A percentile compares a stretch with the other conserved stretches of the same genome.
Evolutionary conservation across 192 early-diverging fungal genomes (phyloP).

Genomic region (Allomyces arbusculus): DNA sequence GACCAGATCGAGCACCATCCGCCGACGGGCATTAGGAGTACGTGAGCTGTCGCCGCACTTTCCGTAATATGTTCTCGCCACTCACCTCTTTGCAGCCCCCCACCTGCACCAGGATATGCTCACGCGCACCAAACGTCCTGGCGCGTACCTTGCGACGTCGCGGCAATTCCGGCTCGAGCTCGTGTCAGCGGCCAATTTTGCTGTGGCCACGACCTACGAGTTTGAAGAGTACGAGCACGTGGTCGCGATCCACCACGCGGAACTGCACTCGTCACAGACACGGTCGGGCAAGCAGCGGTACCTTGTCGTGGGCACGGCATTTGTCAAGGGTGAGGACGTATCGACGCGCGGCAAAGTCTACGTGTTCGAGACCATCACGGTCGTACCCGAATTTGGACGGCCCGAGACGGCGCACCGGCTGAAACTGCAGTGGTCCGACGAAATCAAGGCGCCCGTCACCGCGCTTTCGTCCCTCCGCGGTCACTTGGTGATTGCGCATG

Average conservation of each 20-base stretch:
- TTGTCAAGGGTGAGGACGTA: conserved; percentile 77
- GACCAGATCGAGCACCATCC: neutral
- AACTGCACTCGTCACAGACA: conserved; percentile 67
- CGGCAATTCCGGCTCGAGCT: conserved; percentile 56
- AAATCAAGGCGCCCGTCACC: conserved; percentile 72
- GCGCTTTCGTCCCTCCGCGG: conserved; percentile 69
- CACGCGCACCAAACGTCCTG: conserved; percentile 9
- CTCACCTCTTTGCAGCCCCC: too few species aligned
- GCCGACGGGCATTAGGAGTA: neutral
- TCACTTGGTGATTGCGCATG: conserved; percentile 66
- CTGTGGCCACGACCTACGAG: conserved; percentile 59
- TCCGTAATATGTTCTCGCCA: neutral
- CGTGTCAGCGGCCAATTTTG: conserved; percentile 86
- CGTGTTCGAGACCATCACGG: conserved; percentile 86
- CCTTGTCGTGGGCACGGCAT: conserved; percentile 71
- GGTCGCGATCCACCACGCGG: conserved; percentile 48
- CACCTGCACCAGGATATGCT: neutral
- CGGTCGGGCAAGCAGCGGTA: conserved; percentile 64
- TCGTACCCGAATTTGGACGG: conserved; percentile 83
- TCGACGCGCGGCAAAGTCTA: conserved; percentile 71
- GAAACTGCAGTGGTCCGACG: conserved; percentile 59
- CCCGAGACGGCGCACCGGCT: conserved; percentile 86
- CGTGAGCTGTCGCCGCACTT: neutral
- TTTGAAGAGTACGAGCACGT: conserved; percentile 74
- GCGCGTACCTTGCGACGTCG: conserved; percentile 33